Evolutionary conservation across 1,284 basidiomycete species (phyloP), one percentile per base, ranked within the genome.

Genomic region (Ceratorhiza oryzae-sativae): DNA sequence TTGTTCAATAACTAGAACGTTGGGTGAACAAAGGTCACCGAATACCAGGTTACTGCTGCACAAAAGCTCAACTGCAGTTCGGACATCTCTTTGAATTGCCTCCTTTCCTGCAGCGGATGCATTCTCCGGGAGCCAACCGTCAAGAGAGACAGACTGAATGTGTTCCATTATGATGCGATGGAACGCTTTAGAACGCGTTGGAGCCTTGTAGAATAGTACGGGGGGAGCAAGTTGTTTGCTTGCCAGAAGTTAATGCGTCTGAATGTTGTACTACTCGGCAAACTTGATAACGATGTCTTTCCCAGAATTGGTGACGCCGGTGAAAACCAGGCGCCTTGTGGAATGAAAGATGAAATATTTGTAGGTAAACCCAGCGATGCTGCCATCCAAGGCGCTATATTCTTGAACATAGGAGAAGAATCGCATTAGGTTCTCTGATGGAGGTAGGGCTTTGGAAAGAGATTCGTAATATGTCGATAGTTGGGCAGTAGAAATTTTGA

Each of bases 221-320:
- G 15, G 12, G 1, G 74, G 75, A 1, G 75, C 75, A 42, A 75
- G 63, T 8, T 49, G 34, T 13, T 61, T 27, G 0, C 67, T 42
- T 25, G 73, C 70, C 12, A 75, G 71, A 15, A 74, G 13, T 9
- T 23, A n/a, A 39, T 75, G 75, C 3, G 62, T 75, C 3, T 12
- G 1, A 10, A 6, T 39, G 27, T 55, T 32, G 53, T 75, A 75
- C 4, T 2, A 3, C 39, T 73, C 42, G 41, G 68, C 46, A 60
- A 75, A 75, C 55, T 75, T 75, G 45, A 75, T 72, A n/a, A 63
- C n/a, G 61, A 63, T 46, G 12, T 23, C 15, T 20, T 55, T 55
- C 13, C 32, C 49, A 13, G n/a, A 30, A 5, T 53, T 12, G 63
- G 36, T 53, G 10, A 20, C 9, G 1, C 39, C 49, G 5, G 20